Evolutionary conservation across 2,329 filamentous ascomycete genomes (phyloP).

Genomic region (Calonectria naviculata): DNA sequence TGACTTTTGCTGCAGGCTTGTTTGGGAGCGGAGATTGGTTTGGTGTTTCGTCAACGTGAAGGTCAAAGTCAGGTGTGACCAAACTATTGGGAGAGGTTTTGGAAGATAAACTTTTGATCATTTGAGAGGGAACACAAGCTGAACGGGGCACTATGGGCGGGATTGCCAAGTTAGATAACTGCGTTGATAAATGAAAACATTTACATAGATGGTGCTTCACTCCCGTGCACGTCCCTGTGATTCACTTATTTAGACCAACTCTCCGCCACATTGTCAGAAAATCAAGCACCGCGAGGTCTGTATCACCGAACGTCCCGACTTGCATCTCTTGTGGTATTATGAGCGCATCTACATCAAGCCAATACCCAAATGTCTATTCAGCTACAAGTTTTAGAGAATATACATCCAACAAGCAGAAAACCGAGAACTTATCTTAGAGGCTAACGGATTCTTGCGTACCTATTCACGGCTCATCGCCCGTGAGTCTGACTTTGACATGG

Average conservation of each 20-base stretch:
- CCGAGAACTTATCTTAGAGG: constrained; percentile 35
- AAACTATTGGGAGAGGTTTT: not conserved
- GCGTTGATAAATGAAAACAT: not conserved
- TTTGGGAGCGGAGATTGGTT: not conserved
- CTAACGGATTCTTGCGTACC: constrained; percentile 47
- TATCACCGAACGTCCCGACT: constrained; percentile 49
- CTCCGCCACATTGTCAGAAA: constrained; percentile 41
- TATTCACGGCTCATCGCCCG: constrained; percentile 48
- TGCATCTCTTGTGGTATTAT: constrained; percentile 55
- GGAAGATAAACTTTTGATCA: not conserved
- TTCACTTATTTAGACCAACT: not conserved
- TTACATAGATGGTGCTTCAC: not conserved
- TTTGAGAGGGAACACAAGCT: not conserved
- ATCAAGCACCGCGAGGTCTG: constrained; percentile 49
- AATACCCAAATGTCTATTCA: constrained; percentile 50
- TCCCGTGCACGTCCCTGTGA: not conserved
- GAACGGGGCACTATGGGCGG: not conserved
- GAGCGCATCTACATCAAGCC: constrained; percentile 54
- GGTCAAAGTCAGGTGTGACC: not conserved
- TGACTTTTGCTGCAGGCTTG: not conserved
- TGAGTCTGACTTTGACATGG: constrained; percentile 46
- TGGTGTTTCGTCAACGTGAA: not conserved
- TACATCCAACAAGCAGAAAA: constrained; percentile 15
- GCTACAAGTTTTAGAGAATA: constrained; percentile 46
- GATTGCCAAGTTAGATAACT: not conserved